These are phyloP conservation scores for Nymphaea colorata DNA, from an alignment of 164 flowering plant species.

Conservation along the genomic window DNA sequence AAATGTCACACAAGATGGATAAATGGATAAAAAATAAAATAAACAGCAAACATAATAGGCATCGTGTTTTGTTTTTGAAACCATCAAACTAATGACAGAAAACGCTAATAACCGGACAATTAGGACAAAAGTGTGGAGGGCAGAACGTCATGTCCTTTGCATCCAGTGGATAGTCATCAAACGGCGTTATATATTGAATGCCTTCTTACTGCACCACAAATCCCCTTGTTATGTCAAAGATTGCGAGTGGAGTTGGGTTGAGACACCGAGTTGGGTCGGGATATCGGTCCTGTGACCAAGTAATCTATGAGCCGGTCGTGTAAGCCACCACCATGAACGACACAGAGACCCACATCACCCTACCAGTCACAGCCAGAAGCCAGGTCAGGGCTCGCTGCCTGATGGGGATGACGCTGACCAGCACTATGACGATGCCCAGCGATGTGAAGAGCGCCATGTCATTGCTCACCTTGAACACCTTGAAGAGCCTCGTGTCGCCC, in stretches of 20 bases:
- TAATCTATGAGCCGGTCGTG: constrained; percentile 35
- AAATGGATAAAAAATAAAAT: too few relatives aligned
- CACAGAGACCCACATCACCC: constrained; percentile 39
- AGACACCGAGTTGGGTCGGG: constrained; percentile 7
- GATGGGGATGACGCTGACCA: constrained; percentile 45
- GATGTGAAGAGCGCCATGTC: constrained; percentile 39
- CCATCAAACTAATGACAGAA: too few relatives aligned
- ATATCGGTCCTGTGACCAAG: constrained; percentile 28
- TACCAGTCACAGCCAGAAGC: constrained; percentile 27
- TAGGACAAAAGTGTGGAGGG: too few relatives aligned
- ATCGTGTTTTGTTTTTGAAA: too few relatives aligned
- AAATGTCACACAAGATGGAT: too few relatives aligned
- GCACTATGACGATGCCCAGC: constrained; percentile 36
- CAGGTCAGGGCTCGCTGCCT: constrained; percentile 31
- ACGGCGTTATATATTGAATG: too few relatives aligned
- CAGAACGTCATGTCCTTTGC: too few relatives aligned
- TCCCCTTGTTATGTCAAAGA: neutral
- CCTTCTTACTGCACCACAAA: neutral
- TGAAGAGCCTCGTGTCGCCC: constrained; percentile 29
- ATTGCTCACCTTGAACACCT: constrained; percentile 41
- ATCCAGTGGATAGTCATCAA: too few relatives aligned
- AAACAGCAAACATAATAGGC: too few relatives aligned
- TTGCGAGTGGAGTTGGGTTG: neutral
- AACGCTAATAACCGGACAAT: too few relatives aligned
- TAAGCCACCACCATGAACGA: constrained; percentile 48